phyloP scores from a whole-genome alignment of 495 filamentous ascomycete species.

The Paragyromitra xinjiangensis region DNA sequence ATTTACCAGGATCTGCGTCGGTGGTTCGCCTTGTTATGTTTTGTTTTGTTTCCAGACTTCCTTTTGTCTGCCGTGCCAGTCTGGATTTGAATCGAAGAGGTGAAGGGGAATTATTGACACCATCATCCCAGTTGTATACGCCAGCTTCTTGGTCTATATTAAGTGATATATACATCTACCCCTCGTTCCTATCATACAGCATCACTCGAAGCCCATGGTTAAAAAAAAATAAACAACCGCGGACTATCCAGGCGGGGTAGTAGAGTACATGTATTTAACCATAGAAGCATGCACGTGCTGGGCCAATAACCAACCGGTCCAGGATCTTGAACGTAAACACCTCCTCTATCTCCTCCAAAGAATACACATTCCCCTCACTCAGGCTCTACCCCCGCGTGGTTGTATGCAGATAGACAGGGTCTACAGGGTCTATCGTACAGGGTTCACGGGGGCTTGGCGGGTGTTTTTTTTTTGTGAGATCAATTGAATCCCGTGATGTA shows the following conservation, averaged over 20 bases:
- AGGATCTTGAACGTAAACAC: constrained; percentile 16
- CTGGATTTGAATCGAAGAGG: background rate
- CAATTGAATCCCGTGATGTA: constrained; percentile 17
- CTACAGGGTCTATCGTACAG: background rate
- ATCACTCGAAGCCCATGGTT: constrained; percentile 27
- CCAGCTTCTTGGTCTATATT: background rate
- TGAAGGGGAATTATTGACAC: background rate
- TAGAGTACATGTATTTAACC: background rate
- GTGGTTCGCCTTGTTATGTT: constrained; percentile 1
- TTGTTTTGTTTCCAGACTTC: constrained; percentile 1
- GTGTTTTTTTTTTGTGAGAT: constrained; percentile 17
- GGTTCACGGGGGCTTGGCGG: constrained; percentile 18
- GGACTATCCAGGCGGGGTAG: background rate
- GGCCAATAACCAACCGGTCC: constrained; percentile 23
- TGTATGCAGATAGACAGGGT: background rate
- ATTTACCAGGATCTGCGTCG: background rate
- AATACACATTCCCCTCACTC: constrained; percentile 21
- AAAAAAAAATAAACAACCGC: background rate
- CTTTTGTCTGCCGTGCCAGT: constrained; percentile 12
- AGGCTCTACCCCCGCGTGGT: background rate
- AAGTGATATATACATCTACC: background rate
- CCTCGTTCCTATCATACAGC: constrained; percentile 11
- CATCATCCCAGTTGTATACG: background rate
- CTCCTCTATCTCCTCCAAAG: background rate
- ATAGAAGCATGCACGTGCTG: constrained; percentile 1